A percentile compares a stretch with the other conserved stretches of the same genome.
These are phyloP conservation scores for Croton setiger DNA, from an alignment of 441 rosid genomes.

Conservation along the genomic window DNA sequence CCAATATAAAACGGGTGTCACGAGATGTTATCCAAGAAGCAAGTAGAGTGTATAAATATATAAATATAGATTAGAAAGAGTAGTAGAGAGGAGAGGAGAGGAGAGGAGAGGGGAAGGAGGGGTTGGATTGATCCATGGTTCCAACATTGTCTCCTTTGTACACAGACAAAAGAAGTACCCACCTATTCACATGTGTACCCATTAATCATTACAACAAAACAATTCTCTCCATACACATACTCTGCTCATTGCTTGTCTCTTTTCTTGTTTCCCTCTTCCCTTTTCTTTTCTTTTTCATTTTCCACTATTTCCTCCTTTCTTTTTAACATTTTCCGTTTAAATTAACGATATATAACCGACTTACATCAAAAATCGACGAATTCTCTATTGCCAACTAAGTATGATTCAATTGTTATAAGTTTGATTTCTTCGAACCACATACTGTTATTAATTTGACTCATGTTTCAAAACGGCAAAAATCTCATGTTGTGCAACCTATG, in stretches of 20 bases:
- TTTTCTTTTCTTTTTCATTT: background rate
- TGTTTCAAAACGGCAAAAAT: too few species aligned
- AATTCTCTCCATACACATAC: conserved; percentile 33
- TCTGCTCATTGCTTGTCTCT: conserved; percentile 32
- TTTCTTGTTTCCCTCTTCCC: conserved; percentile 15
- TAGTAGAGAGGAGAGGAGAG: too few species aligned
- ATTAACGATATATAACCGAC: too few species aligned
- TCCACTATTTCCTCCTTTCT: background rate
- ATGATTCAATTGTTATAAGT: too few species aligned
- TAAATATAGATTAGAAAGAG: conserved; percentile 13
- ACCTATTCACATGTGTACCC: conserved; percentile 50
- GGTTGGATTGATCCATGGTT: conserved; percentile 27
- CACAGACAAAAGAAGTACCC: conserved; percentile 47
- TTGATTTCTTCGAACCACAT: too few species aligned
- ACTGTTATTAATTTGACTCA: too few species aligned
- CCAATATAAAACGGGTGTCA: conserved; percentile 21
- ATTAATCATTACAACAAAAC: conserved; percentile 49
- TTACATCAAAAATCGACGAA: too few species aligned
- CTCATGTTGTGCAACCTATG: too few species aligned
- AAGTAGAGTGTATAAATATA: background rate
- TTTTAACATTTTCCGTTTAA: background rate
- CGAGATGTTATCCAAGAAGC: conserved; percentile 29
- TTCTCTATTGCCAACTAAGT: too few species aligned
- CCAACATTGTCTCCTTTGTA: conserved; percentile 34
- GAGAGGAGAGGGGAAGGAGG: conserved; percentile 23